Evolutionary conservation across 495 filamentous ascomycete genomes (phyloP).

Genomic region (Trichoderma gamsii): DNA sequence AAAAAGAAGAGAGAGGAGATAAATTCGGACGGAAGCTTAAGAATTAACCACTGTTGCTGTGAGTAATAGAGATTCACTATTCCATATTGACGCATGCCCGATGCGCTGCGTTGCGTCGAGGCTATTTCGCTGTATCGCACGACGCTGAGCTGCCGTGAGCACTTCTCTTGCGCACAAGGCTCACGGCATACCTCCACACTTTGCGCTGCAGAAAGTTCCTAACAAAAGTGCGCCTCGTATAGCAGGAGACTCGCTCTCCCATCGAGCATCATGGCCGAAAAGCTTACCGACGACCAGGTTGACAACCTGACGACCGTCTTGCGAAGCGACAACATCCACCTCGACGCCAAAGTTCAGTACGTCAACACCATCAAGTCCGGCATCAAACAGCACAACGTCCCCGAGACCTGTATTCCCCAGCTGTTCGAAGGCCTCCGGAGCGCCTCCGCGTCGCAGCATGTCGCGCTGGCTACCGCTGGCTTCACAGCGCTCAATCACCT

Average conservation of each 20-base stretch:
- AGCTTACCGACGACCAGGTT: slow-evolving; percentile 57
- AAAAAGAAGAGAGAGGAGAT: neutral
- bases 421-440: slow-evolving; percentile 69
- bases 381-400: slow-evolving; percentile 84
- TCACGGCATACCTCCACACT: neutral
- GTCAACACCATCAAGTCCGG: slow-evolving; percentile 70
- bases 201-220: neutral
- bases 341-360: slow-evolving; percentile 65
- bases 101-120: neutral
- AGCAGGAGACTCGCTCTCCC: slow-evolving; percentile 19
- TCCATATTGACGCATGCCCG: neutral
- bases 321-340: slow-evolving; percentile 56
- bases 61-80: neutral
- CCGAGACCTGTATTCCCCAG: slow-evolving; percentile 59
- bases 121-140: neutral
- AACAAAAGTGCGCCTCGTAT: neutral
- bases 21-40: neutral
- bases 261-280: slow-evolving; percentile 41
- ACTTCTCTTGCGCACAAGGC: too few relatives aligned
- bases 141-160: neutral
- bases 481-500: slow-evolving; percentile 84
- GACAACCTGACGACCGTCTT: slow-evolving; percentile 59
- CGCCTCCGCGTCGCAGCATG: slow-evolving; percentile 65
- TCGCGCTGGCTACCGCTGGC: slow-evolving; percentile 60
- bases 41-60: neutral